phyloP scores from a whole-genome alignment of 176 grass and related monocot species.

The Elaeis guineensis region DNA sequence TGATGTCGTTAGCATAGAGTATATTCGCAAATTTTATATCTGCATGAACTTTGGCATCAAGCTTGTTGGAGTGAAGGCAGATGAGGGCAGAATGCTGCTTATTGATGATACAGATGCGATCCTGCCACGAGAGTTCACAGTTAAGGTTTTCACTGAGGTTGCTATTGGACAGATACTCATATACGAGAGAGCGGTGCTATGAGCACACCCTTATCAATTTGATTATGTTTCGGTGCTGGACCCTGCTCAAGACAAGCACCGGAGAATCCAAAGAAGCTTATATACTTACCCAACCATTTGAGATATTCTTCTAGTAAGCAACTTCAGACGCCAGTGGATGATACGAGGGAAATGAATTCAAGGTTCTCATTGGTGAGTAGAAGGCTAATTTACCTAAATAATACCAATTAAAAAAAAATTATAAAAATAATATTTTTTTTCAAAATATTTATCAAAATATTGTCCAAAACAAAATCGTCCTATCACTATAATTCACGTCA shows the following conservation, averaged over 20 bases:
- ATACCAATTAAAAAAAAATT: no score
- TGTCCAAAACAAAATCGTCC: no score
- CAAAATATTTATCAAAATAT: no score
- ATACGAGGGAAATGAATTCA: no score
- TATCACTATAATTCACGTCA: no score
- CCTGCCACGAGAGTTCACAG: constrained; percentile 37
- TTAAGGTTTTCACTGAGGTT: constrained; percentile 43
- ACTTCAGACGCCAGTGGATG: no score
- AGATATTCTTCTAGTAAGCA: no score
- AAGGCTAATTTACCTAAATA: no score
- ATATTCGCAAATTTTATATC: constrained; percentile 69
- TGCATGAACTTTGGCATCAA: constrained; percentile 49
- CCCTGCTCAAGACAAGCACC: constrained; percentile 38
- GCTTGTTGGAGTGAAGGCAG: constrained; percentile 45
- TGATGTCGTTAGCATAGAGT: constrained; percentile 30
- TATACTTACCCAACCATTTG: no score
- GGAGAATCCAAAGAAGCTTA: not conserved
- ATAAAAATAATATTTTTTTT: no score
- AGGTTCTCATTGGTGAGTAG: no score
- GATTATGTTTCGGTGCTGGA: constrained; percentile 58
- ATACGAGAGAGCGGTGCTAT: constrained; percentile 37
- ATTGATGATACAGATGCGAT: constrained; percentile 31
- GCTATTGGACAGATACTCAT: constrained; percentile 56
- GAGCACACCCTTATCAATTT: constrained; percentile 60
- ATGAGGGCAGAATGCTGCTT: constrained; percentile 47